Base-by-base conservation (phyloP, 257 asterid species). In the Buddleja alternifolia region DNA sequence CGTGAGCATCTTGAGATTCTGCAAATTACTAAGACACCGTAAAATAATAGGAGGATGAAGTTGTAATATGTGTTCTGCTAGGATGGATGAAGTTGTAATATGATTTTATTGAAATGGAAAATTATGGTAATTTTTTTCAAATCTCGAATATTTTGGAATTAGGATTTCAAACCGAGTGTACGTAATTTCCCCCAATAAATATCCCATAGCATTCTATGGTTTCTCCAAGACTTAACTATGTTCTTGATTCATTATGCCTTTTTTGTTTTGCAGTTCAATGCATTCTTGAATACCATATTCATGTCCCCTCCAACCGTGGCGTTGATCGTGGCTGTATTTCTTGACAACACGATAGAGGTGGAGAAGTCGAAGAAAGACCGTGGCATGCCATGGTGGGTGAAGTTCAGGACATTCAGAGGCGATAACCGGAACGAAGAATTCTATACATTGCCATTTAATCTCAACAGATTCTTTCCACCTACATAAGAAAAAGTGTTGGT, bases 341-440 rank as follows among this genome's bases (percentile, higher is more conserved):
- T 93, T 0, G 99, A 93, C 84, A 93, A 90, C 91, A 93, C 99
- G 7, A 24, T 93, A 55, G 99, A 93, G 2, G 99, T 90, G 69
- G 96, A 93, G 80, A 88, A 85, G 70, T 89, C 99, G 25, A 93
- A 93, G 85, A 88, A 81, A 77, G 97, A 93, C 25, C 76, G 99
- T 0, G 99, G 99, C n/a, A 93, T 93, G 99, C 96, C 99, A 17
- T 93, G 97, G 97, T 93, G 99, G 99, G 79, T 84, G 61, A 93
- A 93, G 78, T 93, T 93, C 78, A 77, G 99, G 69, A 87, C 97
- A 4, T 93, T 88, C 39, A 81, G 95, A 83, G 99, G 99, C 51
- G 99, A 93, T 46, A 93, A 87, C 50, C 79, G 99, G 47, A 90
- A 93, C 12, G 99, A 93, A 73, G 99, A 93, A 56, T 93, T 93